Evolutionary conservation across 495 filamentous ascomycete species (phyloP), one percentile per base, ranked within the genome.

Genomic region (Cryomyces antarcticus): DNA sequence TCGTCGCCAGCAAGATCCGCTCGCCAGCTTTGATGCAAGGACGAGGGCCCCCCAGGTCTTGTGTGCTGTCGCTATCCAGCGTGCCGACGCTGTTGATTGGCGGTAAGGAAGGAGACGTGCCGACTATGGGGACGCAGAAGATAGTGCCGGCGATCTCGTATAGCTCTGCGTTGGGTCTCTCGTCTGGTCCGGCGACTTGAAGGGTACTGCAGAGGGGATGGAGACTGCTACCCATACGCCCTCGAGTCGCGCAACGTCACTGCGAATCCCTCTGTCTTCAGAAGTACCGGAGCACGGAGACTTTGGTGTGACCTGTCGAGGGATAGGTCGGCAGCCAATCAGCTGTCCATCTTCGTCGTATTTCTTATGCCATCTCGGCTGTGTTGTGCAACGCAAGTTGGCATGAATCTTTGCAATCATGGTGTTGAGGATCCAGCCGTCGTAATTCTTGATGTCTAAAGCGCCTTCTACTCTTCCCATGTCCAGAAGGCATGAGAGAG

Each of bases 371-470:
- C 9, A 39, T n/a, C 38, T 11, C 3, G 38, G 38, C 7, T 7
- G 13, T 10, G 10, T 31, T 13, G 35, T 38, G 11, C 53, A 36
- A 7, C 46, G 41, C 28, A 52, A 43, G 5, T n/a, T 38, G 0
- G 24, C 28, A 31, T 39, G 34, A 13, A 57, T 46, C 42, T 56
- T 56, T 6, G 45, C 33, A 10, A 46, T 17, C 28, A 56, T n/a
- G 3, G 52, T 52, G n/a, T 57, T 52, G 12, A 57, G 41, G 4
- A 56, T 45, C 56, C 56, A 59, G 10, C 54, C 56, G 37, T 59
- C 56, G 17, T 45, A 52, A 12, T 41, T 31, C 29, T 10, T 7
- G 31, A 51, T 34, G 28, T 47, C 40, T 5, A 48, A 11, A 17
- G 47, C 46, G 2, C 39, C 13, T n/a, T 48, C 36, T 1, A 38